Evolutionary conservation across 768 basidiomycete species (phyloP).

Genomic region (Cyathus striatus): DNA sequence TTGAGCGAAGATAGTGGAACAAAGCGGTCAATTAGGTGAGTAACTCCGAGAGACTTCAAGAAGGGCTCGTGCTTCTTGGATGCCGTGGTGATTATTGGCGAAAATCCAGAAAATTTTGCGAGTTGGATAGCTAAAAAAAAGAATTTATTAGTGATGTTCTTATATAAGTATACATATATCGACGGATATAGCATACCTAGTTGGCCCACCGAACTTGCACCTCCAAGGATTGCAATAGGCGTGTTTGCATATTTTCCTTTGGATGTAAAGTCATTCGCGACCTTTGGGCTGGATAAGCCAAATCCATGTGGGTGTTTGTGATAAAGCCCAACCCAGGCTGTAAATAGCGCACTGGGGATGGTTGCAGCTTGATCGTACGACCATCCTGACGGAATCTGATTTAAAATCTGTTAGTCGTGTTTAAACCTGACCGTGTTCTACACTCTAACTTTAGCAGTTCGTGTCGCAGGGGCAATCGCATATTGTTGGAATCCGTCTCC

Average conservation of each 20-base stretch:
- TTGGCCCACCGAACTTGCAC: constrained; percentile 15
- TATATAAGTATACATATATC: background rate
- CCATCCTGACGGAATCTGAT: constrained; percentile 5
- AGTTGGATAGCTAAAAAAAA: constrained; percentile 35
- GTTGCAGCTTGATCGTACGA: constrained; percentile 5
- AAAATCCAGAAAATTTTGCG: constrained; percentile 33
- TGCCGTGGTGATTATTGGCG: constrained; percentile 33
- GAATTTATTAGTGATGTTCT: background rate
- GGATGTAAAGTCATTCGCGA: no score
- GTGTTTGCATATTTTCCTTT: constrained; percentile 10
- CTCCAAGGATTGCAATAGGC: constrained; percentile 15
- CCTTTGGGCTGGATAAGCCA: background rate
- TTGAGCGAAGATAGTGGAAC: background rate
- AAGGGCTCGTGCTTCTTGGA: constrained; percentile 17
- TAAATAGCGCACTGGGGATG: constrained; percentile 1
- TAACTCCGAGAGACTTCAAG: constrained; percentile 30
- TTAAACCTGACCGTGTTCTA: no score
- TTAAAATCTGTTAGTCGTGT: background rate
- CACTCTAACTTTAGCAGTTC: constrained; percentile 4
- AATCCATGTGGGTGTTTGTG: constrained; percentile 1
- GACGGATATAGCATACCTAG: constrained; percentile 10
- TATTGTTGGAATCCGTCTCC: constrained; percentile 7
- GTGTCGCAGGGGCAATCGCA: background rate
- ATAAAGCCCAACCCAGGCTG: constrained; percentile 3
- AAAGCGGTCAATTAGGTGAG: constrained; percentile 25